Base-by-base conservation (phyloP, 208 protist genomes). In the Leishmania turanica region DNA sequence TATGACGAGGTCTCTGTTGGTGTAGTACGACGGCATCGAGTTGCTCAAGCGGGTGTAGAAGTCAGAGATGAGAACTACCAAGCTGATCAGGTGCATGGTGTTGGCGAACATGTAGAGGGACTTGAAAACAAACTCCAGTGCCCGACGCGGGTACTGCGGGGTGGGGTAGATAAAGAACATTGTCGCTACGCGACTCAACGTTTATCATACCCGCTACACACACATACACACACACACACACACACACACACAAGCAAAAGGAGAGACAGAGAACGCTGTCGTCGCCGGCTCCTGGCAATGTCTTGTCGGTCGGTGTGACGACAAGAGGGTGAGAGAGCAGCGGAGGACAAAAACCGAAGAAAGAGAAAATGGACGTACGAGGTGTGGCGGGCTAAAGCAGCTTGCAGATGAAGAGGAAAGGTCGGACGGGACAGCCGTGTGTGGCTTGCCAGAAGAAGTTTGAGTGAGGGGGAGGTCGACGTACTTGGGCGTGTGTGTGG, bases 141-240 rank as follows among this genome's bases (percentile, higher is more conserved):
- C 64, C 54, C 80, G 73, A 40, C 94, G 85, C 49, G 94, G 94
- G 84, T 95, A 96, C 78, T 92, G 84, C 47, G 92, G 87, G 9
- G 86, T 92, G 34, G 94, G 92, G 78, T 89, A 89, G 24, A 96
- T 75, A 76, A 93, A 97, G 42, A 97, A 85, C 94, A 97, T 97
- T 42, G 31, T 34, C 60, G 34, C 72, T n/a, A 40, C 31, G 19
- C 11, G 69, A 53, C 19, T 54, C 11, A 21, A 8, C n/a, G 42
- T 21, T 73, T 45, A 53, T 73, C 24, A 45, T 4, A 45, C 4
- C 3, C 5, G 3, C 42, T 45, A 45, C 42, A 45, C 42, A 73
- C 2, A 27, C 7, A 17, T 0, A 70, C 34, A 34, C 34, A 34
- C 37, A 37, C 37, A 73, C 2, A 27, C 7, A 17, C 3, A 70